Percentiles rank a stretch among this genome's conserved stretches.
Evolutionary conservation across 495 filamentous ascomycete genomes (phyloP).

Genomic region (Chaetomidium leptoderma): DNA sequence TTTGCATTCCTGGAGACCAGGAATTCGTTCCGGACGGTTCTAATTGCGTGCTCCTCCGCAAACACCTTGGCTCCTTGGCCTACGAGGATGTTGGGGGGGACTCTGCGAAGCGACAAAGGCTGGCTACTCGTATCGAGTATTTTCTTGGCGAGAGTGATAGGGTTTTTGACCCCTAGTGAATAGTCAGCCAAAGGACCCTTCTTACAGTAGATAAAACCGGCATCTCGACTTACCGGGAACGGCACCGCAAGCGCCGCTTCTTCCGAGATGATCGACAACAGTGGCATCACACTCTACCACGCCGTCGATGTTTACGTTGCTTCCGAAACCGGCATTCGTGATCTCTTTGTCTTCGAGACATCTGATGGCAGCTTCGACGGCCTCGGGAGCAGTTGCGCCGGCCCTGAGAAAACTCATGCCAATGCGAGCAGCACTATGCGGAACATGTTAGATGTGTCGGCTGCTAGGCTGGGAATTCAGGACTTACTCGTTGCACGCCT

Average conservation of each 20-base stretch:
- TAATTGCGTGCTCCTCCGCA: conserved; percentile 70
- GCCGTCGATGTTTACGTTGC: conserved; percentile 87
- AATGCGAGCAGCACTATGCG: conserved; percentile 66
- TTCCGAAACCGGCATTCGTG: conserved; percentile 93
- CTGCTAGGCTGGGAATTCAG: neutral
- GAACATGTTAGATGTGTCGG: conserved; percentile 4
- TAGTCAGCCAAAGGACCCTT: neutral
- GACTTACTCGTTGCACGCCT: conserved; percentile 81
- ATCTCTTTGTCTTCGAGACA: conserved; percentile 88
- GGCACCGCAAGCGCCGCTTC: conserved; percentile 90
- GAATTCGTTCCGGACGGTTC: conserved; percentile 62
- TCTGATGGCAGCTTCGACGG: conserved; percentile 86
- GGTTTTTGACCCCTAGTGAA: conserved; percentile 77
- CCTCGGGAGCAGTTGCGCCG: conserved; percentile 78
- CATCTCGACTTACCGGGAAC: conserved; percentile 62
- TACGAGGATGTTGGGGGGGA: conserved; percentile 88
- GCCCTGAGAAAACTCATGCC: conserved; percentile 74
- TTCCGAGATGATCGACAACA: conserved; percentile 82
- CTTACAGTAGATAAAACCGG: neutral
- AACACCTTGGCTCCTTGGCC: conserved; percentile 80
- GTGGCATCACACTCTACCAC: conserved; percentile 91
- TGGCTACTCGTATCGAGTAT: conserved; percentile 71
- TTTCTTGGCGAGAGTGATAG: conserved; percentile 77
- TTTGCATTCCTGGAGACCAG: conserved; percentile 70
- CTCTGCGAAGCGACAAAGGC: conserved; percentile 72